Evolutionary conservation across 1,284 basidiomycete species (phyloP), one percentile per base, ranked within the genome.

Genomic region (Microstroma glucosiphilum): DNA sequence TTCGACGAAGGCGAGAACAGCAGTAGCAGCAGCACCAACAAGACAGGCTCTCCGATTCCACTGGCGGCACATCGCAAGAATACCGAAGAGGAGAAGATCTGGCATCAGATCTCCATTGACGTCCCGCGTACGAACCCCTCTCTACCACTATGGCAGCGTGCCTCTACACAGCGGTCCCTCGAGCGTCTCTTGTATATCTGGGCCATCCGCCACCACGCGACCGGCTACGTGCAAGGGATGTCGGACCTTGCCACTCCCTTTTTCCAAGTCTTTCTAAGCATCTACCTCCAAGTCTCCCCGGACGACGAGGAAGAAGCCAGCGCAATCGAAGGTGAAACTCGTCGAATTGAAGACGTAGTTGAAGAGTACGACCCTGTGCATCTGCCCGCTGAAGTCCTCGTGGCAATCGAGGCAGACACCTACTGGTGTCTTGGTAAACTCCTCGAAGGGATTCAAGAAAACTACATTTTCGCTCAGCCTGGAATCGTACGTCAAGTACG

Each of bases 1-100:
- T 54, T 17, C 13, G 51, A 2, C 25, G 86, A 89, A 11, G 85
- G 89, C 56, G 92, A 75, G 30, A 69, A 60, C 11, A 72, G 30
- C 6, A 13, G 21, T 21, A 6, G 21, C 6, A 13, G 13, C n/a
- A 13, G 2, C 21, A 13, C n/a, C 21, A 15, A 2, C 51, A 19
- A 17, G 51, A 3, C 25, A 6, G 21, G 21, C 51, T 7, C n/a
- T 7, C 7, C 21, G n/a, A 13, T 25, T 19, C 51, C 51, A 15
- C 51, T 54, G 8, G n/a, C 51, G 7, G 21, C n/a, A 8, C 51
- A 25, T 13, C 51, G 51, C 51, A 19, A 25, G 13, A 15, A 66
- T 17, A 66, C 63, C 12, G 66, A 76, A 6, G 75, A 78, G 56
- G 72, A 70, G 53, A 67, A 70, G 43, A 75, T 75, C 49, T 79